Evolutionary conservation across 2,329 filamentous ascomycete species (phyloP), one percentile per base, ranked within the genome.

Genomic region (Conoideocrella luteorostrata): DNA sequence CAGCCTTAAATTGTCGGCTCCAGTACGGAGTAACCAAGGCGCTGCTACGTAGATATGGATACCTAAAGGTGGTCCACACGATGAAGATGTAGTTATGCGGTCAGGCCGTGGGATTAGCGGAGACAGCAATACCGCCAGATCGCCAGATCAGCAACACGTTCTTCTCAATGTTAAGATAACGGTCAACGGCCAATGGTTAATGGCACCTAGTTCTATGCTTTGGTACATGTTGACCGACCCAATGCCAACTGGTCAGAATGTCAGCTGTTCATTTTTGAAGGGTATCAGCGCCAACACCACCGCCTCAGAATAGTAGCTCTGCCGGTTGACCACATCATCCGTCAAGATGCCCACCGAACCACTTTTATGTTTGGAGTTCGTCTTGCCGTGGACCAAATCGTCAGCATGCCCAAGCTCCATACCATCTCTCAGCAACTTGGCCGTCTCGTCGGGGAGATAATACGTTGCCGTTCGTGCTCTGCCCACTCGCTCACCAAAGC

Each of bases 261-360:
- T 58, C 43, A 68, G 44, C 2, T 43, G 52, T 6, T 41, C 24
- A 41, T 68, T 69, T 45, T 55, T 63, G 34, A 67, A 67, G 2
- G 66, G 66, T 40, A 70, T 67, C 45, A 69, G 39, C 3, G 67
- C 67, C 38, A 68, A 34, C 13, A 69, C 56, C 11, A 69, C 62
- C 0, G 66, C 65, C 41, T 67, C 62, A 1, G 55, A 55, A 45
- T 69, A 70, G 39, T 61, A 66, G 2, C 41, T 53, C n/a, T 57
- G 53, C 36, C 66, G 56, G 33, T 62, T 57, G 11, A 68, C 50
- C 17, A 64, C 55, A 32, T 63, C 61, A 1, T 55, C 63, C 3
- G 66, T 69, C 50, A 70, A 48, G 26, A 69, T 49, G 2, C 66
- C 67, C 22, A 68, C 65, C 3, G 62, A 66, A 4, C 67, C 67